These are phyloP conservation scores for Lentinula raphanica DNA, from an alignment of 768 basidiomycete genomes.

Conservation along the genomic window DNA sequence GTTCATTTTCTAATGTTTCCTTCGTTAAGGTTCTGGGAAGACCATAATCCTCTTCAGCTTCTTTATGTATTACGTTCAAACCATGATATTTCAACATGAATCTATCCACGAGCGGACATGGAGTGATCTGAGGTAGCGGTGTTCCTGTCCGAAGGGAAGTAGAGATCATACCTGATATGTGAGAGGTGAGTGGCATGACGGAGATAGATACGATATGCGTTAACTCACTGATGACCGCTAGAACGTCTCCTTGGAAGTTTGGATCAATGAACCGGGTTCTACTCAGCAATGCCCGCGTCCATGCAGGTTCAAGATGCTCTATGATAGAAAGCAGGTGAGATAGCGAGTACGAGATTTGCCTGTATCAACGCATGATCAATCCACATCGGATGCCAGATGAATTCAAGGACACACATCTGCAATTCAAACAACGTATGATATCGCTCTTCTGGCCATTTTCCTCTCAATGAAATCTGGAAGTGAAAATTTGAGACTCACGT, in stretches of 20 bases:
- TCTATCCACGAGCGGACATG: constrained; percentile 57
- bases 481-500: neutral
- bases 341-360: constrained; percentile 64
- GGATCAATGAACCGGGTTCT: constrained; percentile 73
- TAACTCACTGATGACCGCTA: constrained; percentile 70
- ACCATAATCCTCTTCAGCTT: constrained; percentile 70
- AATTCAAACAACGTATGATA: constrained; percentile 66
- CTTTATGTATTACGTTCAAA: constrained; percentile 62
- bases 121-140: constrained; percentile 83
- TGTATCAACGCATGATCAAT: constrained; percentile 20
- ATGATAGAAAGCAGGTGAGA: constrained; percentile 72
- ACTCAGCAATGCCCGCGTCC: constrained; percentile 71
- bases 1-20: constrained; percentile 69
- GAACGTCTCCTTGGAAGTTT: constrained; percentile 78
- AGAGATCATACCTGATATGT: constrained; percentile 61
- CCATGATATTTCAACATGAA: constrained; percentile 49
- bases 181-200: neutral
- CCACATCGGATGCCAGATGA: neutral
- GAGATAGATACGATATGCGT: neutral
- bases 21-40: constrained; percentile 65
- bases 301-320: constrained; percentile 66
- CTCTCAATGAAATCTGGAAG: constrained; percentile 64
- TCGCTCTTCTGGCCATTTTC: constrained; percentile 75
- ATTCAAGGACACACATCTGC: constrained; percentile 48
- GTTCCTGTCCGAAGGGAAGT: constrained; percentile 67